These are phyloP conservation scores for Jacaranda mimosifolia DNA, from an alignment of 257 asterid species.

Conservation along the genomic window DNA sequence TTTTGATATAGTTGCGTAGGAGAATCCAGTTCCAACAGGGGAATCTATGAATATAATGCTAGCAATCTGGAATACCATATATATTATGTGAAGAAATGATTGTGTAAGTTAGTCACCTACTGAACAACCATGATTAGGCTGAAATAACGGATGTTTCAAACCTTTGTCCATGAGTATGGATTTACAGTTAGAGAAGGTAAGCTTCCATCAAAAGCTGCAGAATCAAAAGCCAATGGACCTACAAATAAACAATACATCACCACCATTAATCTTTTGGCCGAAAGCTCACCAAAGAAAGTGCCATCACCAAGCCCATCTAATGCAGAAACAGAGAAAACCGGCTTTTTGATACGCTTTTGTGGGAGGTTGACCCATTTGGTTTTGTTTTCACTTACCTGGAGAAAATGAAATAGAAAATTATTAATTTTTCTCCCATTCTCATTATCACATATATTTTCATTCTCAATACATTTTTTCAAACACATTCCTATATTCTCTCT, in stretches of 20 bases:
- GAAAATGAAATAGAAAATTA: too few species aligned
- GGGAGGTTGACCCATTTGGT: too few species aligned
- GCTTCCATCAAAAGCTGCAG: constrained; percentile 48
- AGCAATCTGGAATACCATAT: constrained; percentile 41
- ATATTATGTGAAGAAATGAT: not conserved
- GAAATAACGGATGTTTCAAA: constrained; percentile 3
- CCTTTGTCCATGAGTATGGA: constrained; percentile 83
- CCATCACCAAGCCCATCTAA: too few species aligned
- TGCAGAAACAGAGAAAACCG: too few species aligned
- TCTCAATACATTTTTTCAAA: too few species aligned
- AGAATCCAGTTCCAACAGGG: constrained; percentile 62
- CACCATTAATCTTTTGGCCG: not conserved
- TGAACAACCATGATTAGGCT: too few species aligned
- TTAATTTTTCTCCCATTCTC: too few species aligned
- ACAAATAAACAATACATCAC: not conserved
- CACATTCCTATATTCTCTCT: too few species aligned
- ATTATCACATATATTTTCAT: too few species aligned
- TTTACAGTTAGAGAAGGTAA: constrained; percentile 49
- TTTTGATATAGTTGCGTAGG: constrained; percentile 44
- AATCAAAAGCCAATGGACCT: constrained; percentile 66
- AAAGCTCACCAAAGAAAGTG: not conserved
- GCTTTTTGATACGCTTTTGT: too few species aligned
- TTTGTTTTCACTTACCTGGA: too few species aligned
- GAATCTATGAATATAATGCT: constrained; percentile 58
- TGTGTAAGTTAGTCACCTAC: not conserved